Evolutionary conservation across 331 rosid genomes (phyloP).

Genomic region (Pyracantha coccinea): DNA sequence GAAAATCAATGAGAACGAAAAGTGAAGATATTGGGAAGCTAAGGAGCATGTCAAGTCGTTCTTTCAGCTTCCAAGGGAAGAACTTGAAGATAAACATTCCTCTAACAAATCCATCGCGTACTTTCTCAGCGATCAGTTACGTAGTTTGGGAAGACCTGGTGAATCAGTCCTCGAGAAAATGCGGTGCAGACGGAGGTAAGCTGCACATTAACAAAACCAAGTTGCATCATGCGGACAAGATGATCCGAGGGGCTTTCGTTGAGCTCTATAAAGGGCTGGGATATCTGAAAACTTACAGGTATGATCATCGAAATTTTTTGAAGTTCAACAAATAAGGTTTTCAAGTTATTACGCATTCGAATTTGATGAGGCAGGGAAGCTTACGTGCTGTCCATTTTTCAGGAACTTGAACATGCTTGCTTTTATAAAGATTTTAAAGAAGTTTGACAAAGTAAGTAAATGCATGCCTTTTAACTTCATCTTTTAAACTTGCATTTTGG

Average conservation of each 20-base stretch:
- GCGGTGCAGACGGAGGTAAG: slow-evolving; percentile 50
- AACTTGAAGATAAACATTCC: slow-evolving; percentile 85
- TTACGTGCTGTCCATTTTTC: slow-evolving; percentile 22
- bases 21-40: slow-evolving; percentile 47
- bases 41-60: slow-evolving; percentile 48
- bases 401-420: slow-evolving; percentile 97
- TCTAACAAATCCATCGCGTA: slow-evolving; percentile 75
- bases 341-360: not conserved
- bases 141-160: slow-evolving; percentile 71
- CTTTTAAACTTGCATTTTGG: not conserved
- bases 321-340: not conserved
- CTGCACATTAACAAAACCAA: slow-evolving; percentile 61
- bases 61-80: slow-evolving; percentile 67
- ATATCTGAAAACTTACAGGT: slow-evolving; percentile 88
- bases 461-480: not conserved
- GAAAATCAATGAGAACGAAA: slow-evolving; percentile 30
- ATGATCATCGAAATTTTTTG: not conserved
- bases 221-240: slow-evolving; percentile 87
- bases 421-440: slow-evolving; percentile 85
- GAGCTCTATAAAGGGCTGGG: slow-evolving; percentile 92
- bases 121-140: slow-evolving; percentile 84
- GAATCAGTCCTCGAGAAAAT: slow-evolving; percentile 67
- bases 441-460: slow-evolving; percentile 82
- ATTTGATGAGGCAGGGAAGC: not conserved
- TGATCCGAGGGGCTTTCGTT: slow-evolving; percentile 85